Base-by-base conservation (phyloP, 202 grass and related monocot genomes). In the Musa balbisiana region DNA sequence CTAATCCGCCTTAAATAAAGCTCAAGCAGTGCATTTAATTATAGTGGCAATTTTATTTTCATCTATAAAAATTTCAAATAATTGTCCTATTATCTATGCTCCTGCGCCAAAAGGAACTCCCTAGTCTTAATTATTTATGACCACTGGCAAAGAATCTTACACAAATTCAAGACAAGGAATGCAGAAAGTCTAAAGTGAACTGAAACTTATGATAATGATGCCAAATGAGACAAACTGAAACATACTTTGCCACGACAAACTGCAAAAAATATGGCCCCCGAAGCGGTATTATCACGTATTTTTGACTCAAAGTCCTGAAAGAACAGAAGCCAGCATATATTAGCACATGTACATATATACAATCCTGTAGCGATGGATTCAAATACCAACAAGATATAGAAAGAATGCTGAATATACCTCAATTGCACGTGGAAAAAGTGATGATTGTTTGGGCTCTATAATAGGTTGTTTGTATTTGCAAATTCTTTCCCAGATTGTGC, bases 161-260 rank as follows among this genome's bases (percentile, higher is more conserved):
- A 43, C 5, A 43, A 43, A 43, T 43, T 43, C 62, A 24, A 64
- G 23, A 26, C 3, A 26, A 13, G 23, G 19, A 62, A 11, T 24
- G 22, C 21, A 43, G 33, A 69, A 69, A 17, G 4, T 3, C 8
- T 21, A 51, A 70, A 19, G 14, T 20, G 49, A 70, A 51, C 8
- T 33, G 49, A 51, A 70, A 20, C 67, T 3, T 8, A 52, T 70
- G 20, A 51, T 51, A 17, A 70, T 21, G 11, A 26, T 73, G 10
- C 2, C 17, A 66, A 66, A 52, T 53, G 73, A 15, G 83, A 86
- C 51, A 77, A 84, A 76, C 12, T 79, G 55, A 82, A 73, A 83
- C 88, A 76, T 81, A 97, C 93, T 89, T 97, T 97, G 84, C 93
- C 93, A 58, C 90, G 93, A 75, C 93, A 97, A 78, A 97, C 93